A percentile compares a stretch with the other conserved stretches of the same genome.
Evolutionary conservation across 192 early-diverging fungal genomes (phyloP).

Genomic region (Coemansia sp.): DNA sequence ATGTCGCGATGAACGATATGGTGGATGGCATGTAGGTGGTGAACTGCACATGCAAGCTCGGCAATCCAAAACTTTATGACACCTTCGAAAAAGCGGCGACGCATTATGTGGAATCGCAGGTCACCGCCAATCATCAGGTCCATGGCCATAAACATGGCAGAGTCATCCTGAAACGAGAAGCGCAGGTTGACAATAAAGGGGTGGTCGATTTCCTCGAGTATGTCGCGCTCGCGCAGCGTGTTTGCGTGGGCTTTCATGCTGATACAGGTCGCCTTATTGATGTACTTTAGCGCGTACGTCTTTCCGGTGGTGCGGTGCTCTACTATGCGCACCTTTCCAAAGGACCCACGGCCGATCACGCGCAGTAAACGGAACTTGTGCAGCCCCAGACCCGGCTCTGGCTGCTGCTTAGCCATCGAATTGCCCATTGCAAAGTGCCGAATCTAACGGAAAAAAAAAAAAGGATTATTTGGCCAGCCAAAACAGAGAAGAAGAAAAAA

Average conservation of each 20-base stretch:
- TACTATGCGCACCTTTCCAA: conserved; percentile 94
- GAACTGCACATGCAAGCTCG: conserved; percentile 77
- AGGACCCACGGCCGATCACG: conserved; percentile 91
- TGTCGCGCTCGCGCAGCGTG: conserved; percentile 82
- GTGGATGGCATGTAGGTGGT: conserved; percentile 73
- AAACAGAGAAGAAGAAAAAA: conserved; percentile 12
- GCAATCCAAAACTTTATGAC: conserved; percentile 84
- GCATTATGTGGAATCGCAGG: conserved; percentile 75
- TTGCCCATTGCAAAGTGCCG: conserved; percentile 32
- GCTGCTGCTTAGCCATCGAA: conserved; percentile 37
- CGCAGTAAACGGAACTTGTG: conserved; percentile 87
- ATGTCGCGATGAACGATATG: conserved; percentile 90
- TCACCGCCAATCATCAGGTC: conserved; percentile 97
- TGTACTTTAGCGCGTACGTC: conserved; percentile 94
- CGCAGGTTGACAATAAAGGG: conserved; percentile 86
- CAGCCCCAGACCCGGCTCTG: conserved; percentile 55
- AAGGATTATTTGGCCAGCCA: background rate
- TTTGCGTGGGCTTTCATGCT: conserved; percentile 82
- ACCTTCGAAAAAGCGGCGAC: conserved; percentile 67
- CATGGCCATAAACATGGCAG: conserved; percentile 87
- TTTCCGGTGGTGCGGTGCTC: conserved; percentile 77
- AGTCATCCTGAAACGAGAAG: conserved; percentile 95
- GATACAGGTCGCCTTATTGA: conserved; percentile 93
- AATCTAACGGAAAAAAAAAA: conserved; percentile 6
- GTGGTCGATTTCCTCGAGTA: conserved; percentile 84